Base-by-base conservation (phyloP, 306 rosid genomes). In the Dalbergia oliveri region DNA sequence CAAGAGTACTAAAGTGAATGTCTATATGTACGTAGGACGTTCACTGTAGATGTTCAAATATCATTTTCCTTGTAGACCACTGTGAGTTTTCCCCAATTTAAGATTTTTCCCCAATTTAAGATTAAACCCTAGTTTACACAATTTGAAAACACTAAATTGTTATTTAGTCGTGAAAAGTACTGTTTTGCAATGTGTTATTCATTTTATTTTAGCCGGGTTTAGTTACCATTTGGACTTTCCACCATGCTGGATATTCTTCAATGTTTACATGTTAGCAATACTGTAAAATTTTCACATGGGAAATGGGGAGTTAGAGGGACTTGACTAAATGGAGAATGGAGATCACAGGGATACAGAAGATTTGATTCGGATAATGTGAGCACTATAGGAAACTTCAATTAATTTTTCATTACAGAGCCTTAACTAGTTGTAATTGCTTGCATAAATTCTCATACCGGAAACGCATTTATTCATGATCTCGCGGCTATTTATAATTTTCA, bases 391-490 rank as follows among this genome's bases (percentile, higher is more conserved):
- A 64, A 65, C 56, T n/a, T 54, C 45, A 19, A 34, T 39, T 61
- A 61, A 71, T 70, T 66, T 51, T 66, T 51, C 39, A 53, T 60
- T 63, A 37, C 65, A 71, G 54, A 31, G 12, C 43, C 76, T 65
- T 83, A 83, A 78, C 51, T 72, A 35, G 21, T 35, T 72, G 35
- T 47, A 57, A 58, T 78, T 16, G 12, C 64, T 64, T 77, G 8
- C 71, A 71, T 56, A 51, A 57, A 34, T 77, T 45, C 6, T 53
- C 34, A 9, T 31, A 66, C 39, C 5, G 1, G 59, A 50, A 59
- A 67, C 64, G 34, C 13, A 66, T 78, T 56, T 35, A 72, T 19
- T 33, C 19, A 44, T 67, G 31, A 67, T 67, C 37, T 34, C 41
- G 16, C 34, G 2, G 76, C 6, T 39, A 35, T 37, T 72, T 35